Conservation (phyloP, 1,284 basidiomycete species). For the Clitocybe nebularis region DNA sequence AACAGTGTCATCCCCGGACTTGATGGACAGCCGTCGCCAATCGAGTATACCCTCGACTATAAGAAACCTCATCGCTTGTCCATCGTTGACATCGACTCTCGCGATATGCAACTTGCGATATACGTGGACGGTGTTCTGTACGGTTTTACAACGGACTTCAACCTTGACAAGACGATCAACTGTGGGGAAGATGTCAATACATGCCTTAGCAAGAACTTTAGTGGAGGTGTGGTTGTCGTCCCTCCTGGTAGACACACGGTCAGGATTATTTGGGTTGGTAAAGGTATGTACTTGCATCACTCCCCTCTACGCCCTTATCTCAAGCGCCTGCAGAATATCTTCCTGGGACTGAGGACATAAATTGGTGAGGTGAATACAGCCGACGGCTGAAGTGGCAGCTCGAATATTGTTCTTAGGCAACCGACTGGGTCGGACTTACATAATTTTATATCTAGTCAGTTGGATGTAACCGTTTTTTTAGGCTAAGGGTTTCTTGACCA, state of each 20-base stretch:
- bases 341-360: slow-evolving; percentile 9
- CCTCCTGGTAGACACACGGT: slow-evolving; percentile 20
- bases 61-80: slow-evolving; percentile 16
- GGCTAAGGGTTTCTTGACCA: no score
- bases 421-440: no score
- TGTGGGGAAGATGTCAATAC: slow-evolving; percentile 17
- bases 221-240: slow-evolving; percentile 16
- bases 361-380: slow-evolving; percentile 15
- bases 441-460: no score
- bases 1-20: slow-evolving; percentile 13
- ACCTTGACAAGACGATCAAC: slow-evolving; percentile 15
- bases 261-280: slow-evolving; percentile 17
- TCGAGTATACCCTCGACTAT: slow-evolving; percentile 16
- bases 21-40: slow-evolving; percentile 14
- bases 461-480: no score
- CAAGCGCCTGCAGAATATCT: slow-evolving; percentile 1
- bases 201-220: slow-evolving; percentile 16
- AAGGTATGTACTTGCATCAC: slow-evolving; percentile 10
- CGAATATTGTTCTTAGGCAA: slow-evolving; percentile 12
- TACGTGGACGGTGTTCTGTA: slow-evolving; percentile 16
- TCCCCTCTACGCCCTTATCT: not conserved
- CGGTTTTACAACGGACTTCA: slow-evolving; percentile 18
- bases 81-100: slow-evolving; percentile 19
- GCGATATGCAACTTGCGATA: slow-evolving; percentile 19
- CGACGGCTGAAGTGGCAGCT: slow-evolving; percentile 17